Evolutionary conservation across 2,329 filamentous ascomycete species (phyloP).

Genomic region (Calonectria leucothoes): DNA sequence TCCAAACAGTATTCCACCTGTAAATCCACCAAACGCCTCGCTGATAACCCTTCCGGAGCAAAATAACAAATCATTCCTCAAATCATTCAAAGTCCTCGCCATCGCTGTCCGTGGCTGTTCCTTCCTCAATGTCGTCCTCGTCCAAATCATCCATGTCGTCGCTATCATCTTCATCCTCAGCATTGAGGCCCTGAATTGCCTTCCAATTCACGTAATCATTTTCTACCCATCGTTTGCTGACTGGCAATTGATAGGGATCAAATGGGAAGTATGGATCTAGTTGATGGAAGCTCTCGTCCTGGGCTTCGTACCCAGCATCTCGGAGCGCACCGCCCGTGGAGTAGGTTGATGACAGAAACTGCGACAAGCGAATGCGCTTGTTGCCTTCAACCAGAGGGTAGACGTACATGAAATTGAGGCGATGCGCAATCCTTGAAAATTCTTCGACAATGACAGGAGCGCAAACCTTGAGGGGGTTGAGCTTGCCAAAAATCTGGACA

Average conservation of each 20-base stretch:
- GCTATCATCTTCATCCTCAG: slow-evolving; percentile 66
- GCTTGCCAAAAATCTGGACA: slow-evolving; percentile 83
- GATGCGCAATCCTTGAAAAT: slow-evolving; percentile 88
- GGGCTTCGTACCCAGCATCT: slow-evolving; percentile 59
- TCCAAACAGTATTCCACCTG: background rate
- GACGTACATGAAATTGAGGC: slow-evolving; percentile 89
- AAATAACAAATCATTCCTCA: background rate
- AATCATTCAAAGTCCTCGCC: slow-evolving; percentile 53
- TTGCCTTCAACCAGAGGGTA: slow-evolving; percentile 91
- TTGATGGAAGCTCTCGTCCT: slow-evolving; percentile 83
- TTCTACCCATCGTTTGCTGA: slow-evolving; percentile 89
- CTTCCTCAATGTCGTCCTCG: slow-evolving; percentile 59
- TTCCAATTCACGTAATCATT: slow-evolving; percentile 86
- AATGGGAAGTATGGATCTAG: slow-evolving; percentile 97
- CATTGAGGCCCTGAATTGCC: slow-evolving; percentile 76
- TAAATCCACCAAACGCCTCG: slow-evolving; percentile 26
- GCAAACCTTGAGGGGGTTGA: slow-evolving; percentile 97
- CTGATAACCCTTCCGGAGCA: slow-evolving; percentile 10
- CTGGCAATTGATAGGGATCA: slow-evolving; percentile 91
- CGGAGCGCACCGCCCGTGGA: slow-evolving; percentile 66
- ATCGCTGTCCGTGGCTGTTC: slow-evolving; percentile 63
- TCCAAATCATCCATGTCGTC: slow-evolving; percentile 64
- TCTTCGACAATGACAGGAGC: slow-evolving; percentile 90
- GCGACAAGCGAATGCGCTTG: slow-evolving; percentile 85
- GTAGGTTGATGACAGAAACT: slow-evolving; percentile 71